These are phyloP conservation scores for Magnaporthiopsis poae DNA, from an alignment of 2,329 filamentous ascomycete genomes.

Conservation along the genomic window DNA sequence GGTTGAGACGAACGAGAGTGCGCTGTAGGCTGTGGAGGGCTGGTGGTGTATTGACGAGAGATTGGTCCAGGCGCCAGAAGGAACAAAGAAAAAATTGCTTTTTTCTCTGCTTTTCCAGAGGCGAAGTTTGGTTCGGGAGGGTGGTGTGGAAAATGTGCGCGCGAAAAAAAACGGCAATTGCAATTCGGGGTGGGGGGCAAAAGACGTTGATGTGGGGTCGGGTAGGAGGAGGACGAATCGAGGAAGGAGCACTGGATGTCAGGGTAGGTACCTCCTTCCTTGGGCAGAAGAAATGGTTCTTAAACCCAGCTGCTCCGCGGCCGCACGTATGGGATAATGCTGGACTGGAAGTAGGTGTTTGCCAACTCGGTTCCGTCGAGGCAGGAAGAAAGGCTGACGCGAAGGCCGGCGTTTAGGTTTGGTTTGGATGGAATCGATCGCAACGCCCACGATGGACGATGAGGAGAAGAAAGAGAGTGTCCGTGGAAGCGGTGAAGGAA, in stretches of 20 bases:
- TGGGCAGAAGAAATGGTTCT: neutral
- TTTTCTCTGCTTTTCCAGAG: neutral
- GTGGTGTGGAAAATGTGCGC: slow-evolving; percentile 2
- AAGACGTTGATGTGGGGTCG: neutral
- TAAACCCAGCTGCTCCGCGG: neutral
- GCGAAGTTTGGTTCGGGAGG: slow-evolving; percentile 1
- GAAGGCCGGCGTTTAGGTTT: neutral
- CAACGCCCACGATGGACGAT: neutral
- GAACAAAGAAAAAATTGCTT: neutral
- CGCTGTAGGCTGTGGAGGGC: neutral
- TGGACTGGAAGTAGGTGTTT: neutral
- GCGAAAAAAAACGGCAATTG: neutral
- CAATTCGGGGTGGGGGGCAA: neutral
- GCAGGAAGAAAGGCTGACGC: neutral
- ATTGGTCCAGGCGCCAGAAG: neutral
- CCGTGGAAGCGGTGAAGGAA: neutral
- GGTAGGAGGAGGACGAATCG: neutral
- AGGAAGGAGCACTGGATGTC: neutral
- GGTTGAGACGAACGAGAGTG: neutral
- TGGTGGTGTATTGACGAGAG: neutral
- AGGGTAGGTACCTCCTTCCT: neutral
- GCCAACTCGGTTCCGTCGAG: neutral
- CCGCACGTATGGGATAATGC: neutral
- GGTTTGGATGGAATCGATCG: neutral
- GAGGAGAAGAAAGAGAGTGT: neutral